Evolutionary conservation across 169 alveolate species (phyloP), one percentile per base, ranked within the genome.

Genomic region (Plasmodium reichenowi): DNA sequence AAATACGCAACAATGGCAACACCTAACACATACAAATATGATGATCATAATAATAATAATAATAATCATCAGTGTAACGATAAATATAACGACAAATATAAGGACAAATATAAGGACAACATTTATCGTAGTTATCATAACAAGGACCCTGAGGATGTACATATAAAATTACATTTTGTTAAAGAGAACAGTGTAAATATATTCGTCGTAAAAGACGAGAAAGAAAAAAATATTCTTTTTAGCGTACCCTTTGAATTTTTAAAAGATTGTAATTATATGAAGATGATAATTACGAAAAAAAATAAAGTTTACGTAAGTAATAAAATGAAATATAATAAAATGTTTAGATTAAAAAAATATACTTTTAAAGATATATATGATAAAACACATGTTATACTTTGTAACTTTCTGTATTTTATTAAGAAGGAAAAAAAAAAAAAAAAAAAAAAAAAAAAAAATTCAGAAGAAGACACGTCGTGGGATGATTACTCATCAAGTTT

Each of bases 211-310:
- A 64, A 50, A 54, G 71, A 78, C 2, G 52, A 63, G 7, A 56
- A 56, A 1, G 45, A 32, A 5, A 32, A 32, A 32, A 52, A 74
- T 10, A 78, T 13, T 7, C 3, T 70, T 13, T 78, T 56, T n/a
- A 78, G 89, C 26, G 13, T 78, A 8, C 89, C 89, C 1, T 78
- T 64, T 52, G 54, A 78, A 24, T 63, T 78, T 59, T 12, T 78
- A 45, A 64, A 78, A 43, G 32, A 38, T 15, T 78, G 89, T 10
- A 71, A 78, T 48, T 78, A 45, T 47, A 47, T 78, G n/a, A 75
- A 78, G n/a, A 60, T 78, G 4, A 47, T 67, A n/a, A 8, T 78
- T 13, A 56, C 22, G 22, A 32, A 26, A 71, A 50, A 78, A 9
- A 15, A 20, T 4, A 47, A 78, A 43, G 43, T 64, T 0, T 78